Evolutionary conservation across 2,329 filamentous ascomycete genomes (phyloP), one percentile per base, ranked within the genome.

Genomic region (Exophiala phaeomuriformis): DNA sequence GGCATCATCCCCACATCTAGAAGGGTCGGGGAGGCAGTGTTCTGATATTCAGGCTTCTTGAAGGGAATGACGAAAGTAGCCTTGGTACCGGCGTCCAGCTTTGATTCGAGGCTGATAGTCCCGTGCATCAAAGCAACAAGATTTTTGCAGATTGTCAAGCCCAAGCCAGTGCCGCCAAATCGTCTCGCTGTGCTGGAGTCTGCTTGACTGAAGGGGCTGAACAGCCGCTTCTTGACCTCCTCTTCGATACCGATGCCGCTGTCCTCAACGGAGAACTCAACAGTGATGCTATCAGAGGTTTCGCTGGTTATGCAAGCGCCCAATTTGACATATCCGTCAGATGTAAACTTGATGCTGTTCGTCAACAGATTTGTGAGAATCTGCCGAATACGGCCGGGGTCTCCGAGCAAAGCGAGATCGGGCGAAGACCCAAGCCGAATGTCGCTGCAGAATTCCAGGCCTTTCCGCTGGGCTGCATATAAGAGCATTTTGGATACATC

Each of bases 231-330:
- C 12, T 82, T 78, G 3, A 90, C 85, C 52, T 88, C 84, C 45
- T 90, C 84, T 59, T 89, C 84, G 32, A 91, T 90, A 2, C 87
- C 87, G 47, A 91, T 90, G 0, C 88, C 87, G 0, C 85, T 88
- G 61, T 93, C 88, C 66, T 86, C 80, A 4, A 93, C 78, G 0
- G 79, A 78, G 62, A 91, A 90, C 47, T 80, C 81, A 40, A 90
- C 78, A 41, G 83, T 79, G 29, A 87, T 79, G 0, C 72, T 78
- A 5, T 88, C 84, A 0, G 75, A 66, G 0, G 80, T 81, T 65
- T 90, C 84, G 41, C 75, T 77, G 54, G 82, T 77, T 40, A 84
- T 83, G 8, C 74, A 69, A 1, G 87, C 83, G 0, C 77, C 78
- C 59, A 91, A 80, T 45, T 77, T 82, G 28, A 89, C 84, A 52